Evolutionary conservation across 176 grass and related monocot species (phyloP), one percentile per base, ranked within the genome.

Genomic region (Tuctoria greenei): DNA sequence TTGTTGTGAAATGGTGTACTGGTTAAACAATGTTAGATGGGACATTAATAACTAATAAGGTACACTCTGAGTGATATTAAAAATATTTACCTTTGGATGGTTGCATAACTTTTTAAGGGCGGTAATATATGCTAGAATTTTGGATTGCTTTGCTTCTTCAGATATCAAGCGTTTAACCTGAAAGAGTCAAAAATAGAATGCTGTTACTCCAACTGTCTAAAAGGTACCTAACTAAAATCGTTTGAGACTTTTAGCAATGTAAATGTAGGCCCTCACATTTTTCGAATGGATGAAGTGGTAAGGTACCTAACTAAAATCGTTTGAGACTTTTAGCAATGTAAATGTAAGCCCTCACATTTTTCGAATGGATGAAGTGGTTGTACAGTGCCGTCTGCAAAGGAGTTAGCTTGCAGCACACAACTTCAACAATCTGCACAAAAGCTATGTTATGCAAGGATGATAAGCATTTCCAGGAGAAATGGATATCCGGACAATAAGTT

Each of bases 21-120:
- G 27, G 17, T 49, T 1, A 78, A 66, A 49, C 17, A 31, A 82
- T 34, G 47, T 43, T 24, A 26, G 8, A 35, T 39, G 18, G 60
- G 67, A 34, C 25, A 36, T 13, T 8, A 28, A 46, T 35, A 79
- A 57, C 8, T 56, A 58, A 12, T 26, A 26, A 64, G 58, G 64
- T 23, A 41, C 10, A 69, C 49, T 58, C 46, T 8, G 8, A 79
- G 4, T 26, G 49, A 63, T 36, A 75, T 61, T 69, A 82, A 65
- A 57, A 71, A 71, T 64, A 67, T 66, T 82, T 91, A 93, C 95
- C 95, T 97, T 97, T 61, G 95, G 95, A 83, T 97, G 95, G 59
- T 97, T 97, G 84, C 95, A 97, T 74, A 97, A 84, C 78, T 97
- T 97, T 72, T 97, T 97, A 73, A 97, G 91, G 76, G 89, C 91